Percentiles rank a stretch among this genome's conserved stretches.
Evolutionary conservation across 1,284 basidiomycete genomes (phyloP).

Genomic region (Neolentinus lepideus): DNA sequence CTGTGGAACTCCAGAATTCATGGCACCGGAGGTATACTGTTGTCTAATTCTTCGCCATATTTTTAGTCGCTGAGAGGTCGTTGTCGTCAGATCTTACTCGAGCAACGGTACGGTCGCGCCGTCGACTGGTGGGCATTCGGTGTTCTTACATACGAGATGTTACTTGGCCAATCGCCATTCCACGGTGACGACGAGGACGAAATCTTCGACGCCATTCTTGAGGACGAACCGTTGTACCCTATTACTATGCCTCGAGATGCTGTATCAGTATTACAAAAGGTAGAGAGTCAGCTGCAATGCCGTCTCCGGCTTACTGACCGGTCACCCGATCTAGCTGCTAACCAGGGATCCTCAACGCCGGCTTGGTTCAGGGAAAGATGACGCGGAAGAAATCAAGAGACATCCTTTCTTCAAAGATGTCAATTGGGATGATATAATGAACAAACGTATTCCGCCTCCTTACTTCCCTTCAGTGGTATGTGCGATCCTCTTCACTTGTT

Average conservation of each 20-base stretch:
- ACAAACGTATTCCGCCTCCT: conserved; percentile 95
- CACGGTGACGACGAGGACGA: conserved; percentile 99
- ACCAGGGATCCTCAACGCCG: conserved; percentile 91
- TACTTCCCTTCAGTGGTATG: conserved; percentile 95
- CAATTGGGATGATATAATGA: conserved; percentile 91
- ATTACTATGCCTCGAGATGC: conserved; percentile 99
- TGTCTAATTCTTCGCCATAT: conserved; percentile 1
- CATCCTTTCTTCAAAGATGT: conserved; percentile 99
- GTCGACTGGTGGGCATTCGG: conserved; percentile 99
- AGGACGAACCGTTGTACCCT: conserved; percentile 97
- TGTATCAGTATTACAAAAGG: conserved; percentile 93
- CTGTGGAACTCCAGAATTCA: conserved; percentile 99
- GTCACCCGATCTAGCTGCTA: conserved; percentile 56
- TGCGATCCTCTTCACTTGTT: conserved; percentile 6
- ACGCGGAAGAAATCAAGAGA: conserved; percentile 96
- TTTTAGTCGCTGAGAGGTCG: conserved; percentile 4
- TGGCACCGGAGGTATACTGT: conserved; percentile 88
- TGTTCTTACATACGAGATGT: conserved; percentile 98
- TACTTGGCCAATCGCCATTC: conserved; percentile 98
- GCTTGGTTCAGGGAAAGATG: conserved; percentile 89
- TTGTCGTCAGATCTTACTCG: conserved; percentile 86
- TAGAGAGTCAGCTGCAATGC: conserved; percentile 21
- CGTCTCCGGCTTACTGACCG: conserved; percentile 9
- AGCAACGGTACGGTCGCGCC: conserved; percentile 96
- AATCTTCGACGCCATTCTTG: conserved; percentile 98